A percentile compares a stretch with the other conserved stretches of the same genome.
Conservation (phyloP, 139 green algal genomes). For the Closterium sp. region DNA sequence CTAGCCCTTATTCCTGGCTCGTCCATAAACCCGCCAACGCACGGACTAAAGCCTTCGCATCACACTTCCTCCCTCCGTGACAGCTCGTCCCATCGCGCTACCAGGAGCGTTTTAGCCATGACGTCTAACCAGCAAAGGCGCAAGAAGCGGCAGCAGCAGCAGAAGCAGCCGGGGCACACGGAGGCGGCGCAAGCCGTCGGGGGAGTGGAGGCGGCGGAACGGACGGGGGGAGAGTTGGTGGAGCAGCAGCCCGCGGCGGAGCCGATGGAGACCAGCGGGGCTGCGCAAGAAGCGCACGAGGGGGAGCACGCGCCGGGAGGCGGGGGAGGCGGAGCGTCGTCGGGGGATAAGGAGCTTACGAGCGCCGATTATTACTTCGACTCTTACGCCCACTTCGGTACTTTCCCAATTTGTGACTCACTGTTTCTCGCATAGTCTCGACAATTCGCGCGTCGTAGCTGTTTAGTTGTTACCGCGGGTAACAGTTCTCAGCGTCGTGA, state of each 20-base stretch:
- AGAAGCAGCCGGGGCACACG: background rate
- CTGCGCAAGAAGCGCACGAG: background rate
- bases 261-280: background rate
- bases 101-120: background rate
- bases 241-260: background rate
- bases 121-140: background rate
- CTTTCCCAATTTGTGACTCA: background rate
- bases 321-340: background rate
- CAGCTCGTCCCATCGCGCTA: background rate
- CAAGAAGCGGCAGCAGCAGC: background rate
- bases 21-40: background rate
- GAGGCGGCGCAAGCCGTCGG: too few species aligned
- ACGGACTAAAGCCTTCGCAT: background rate
- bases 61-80: background rate
- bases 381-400: constrained; percentile 84
- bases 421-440: too few species aligned
- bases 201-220: background rate
- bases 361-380: constrained; percentile 74
- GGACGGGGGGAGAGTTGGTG: background rate
- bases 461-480: too few species aligned
- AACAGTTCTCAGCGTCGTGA: too few species aligned
- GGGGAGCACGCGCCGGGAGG: background rate
- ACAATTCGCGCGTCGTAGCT: too few species aligned
- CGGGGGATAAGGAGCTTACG: constrained; percentile 13
- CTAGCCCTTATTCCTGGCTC: background rate